phyloP scores from a whole-genome alignment of 2,329 filamentous ascomycete genomes.

The Fusarium nurragi region DNA sequence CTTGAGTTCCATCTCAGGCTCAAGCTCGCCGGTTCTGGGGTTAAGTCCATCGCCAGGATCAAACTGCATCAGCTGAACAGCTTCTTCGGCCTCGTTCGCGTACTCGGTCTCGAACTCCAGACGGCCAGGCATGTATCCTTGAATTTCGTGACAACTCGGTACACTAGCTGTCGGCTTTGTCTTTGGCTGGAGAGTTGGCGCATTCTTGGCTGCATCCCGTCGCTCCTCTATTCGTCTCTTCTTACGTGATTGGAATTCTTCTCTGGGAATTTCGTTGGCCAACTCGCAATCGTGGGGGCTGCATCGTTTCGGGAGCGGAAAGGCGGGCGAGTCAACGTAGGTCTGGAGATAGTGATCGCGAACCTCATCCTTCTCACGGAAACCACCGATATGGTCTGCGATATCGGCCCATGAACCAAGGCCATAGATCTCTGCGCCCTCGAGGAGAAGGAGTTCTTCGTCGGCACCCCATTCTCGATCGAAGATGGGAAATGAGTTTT shows the following conservation, averaged over 20 bases:
- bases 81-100: conserved; percentile 97
- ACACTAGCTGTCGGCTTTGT: conserved; percentile 96
- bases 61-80: conserved; percentile 98
- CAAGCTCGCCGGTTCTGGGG: conserved; percentile 81
- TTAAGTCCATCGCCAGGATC: conserved; percentile 95
- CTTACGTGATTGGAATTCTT: conserved; percentile 92
- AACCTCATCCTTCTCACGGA: conserved; percentile 93
- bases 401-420: conserved; percentile 98
- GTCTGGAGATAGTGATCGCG: conserved; percentile 91
- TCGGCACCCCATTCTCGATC: conserved; percentile 96
- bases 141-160: conserved; percentile 95
- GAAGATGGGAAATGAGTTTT: conserved; percentile 98
- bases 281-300: conserved; percentile 83
- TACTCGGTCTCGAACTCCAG: conserved; percentile 98
- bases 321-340: conserved; percentile 83
- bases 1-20: conserved; percentile 97
- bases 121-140: conserved; percentile 98
- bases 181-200: conserved; percentile 84
- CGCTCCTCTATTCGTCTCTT: conserved; percentile 93
- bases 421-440: conserved; percentile 95
- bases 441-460: conserved; percentile 90
- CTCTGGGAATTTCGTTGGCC: conserved; percentile 82
- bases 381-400: conserved; percentile 96
- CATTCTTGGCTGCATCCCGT: conserved; percentile 86
- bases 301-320: conserved; percentile 87